Evolutionary conservation across 139 green algal species (phyloP).

Genomic region (Ettlia oleoabundans): DNA sequence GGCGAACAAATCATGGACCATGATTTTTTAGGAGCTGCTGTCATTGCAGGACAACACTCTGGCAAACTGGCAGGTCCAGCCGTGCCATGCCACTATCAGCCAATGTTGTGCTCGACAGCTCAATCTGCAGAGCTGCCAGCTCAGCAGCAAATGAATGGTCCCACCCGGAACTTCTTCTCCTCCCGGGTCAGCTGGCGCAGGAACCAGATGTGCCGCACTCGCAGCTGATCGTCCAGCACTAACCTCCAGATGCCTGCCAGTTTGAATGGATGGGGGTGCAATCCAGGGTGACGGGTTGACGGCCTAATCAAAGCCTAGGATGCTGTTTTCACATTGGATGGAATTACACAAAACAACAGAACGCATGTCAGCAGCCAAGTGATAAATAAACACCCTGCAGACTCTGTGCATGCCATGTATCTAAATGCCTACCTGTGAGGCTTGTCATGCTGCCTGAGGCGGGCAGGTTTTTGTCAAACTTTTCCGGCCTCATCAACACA

Average conservation of each 20-base stretch:
- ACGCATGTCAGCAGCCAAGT: too few relatives aligned
- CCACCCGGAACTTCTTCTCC: conserved; percentile 35
- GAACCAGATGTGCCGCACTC: conserved; percentile 32
- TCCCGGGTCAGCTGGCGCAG: conserved; percentile 25
- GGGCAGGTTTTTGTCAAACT: conserved; percentile 28
- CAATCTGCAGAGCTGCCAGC: neutral
- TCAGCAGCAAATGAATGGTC: neutral
- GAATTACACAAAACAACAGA: too few relatives aligned
- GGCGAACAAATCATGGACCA: too few relatives aligned
- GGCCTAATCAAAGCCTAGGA: too few relatives aligned
- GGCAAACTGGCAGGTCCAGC: too few relatives aligned
- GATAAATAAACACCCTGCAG: too few relatives aligned
- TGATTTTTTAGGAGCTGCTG: too few relatives aligned
- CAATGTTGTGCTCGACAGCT: neutral
- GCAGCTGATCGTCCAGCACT: neutral
- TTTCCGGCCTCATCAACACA: conserved; percentile 29
- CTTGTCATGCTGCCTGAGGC: conserved; percentile 13
- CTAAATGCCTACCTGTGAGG: neutral
- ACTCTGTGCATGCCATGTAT: too few relatives aligned
- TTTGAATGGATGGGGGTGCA: neutral
- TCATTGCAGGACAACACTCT: too few relatives aligned
- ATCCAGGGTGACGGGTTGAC: too few relatives aligned
- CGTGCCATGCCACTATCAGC: neutral
- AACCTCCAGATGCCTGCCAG: conserved; percentile 31
- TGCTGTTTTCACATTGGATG: too few relatives aligned